Percentiles rank a stretch among this genome's conserved stretches.
phyloP scores from a whole-genome alignment of 208 protist genomes.

The Leishmania lainsoni region DNA sequence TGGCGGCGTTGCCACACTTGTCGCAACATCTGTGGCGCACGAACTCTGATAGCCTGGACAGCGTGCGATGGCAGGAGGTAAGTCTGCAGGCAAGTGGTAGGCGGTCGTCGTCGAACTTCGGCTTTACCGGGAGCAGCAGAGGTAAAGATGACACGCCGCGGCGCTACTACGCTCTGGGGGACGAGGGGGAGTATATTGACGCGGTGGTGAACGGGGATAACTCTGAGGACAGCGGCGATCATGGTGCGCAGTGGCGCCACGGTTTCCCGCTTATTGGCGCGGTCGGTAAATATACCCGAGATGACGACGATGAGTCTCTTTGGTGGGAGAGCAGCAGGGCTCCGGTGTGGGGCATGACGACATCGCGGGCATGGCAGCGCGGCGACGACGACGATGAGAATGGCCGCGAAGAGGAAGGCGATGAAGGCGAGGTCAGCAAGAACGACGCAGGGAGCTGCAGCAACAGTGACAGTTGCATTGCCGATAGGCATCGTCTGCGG shows the following conservation, averaged over 20 bases:
- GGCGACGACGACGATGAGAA: neutral
- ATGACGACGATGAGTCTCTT: neutral
- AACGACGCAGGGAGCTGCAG: neutral
- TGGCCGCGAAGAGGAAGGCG: conserved; percentile 17
- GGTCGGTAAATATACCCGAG: neutral
- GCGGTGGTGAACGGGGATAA: neutral
- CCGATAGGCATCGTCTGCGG: neutral
- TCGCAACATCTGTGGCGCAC: conserved; percentile 1
- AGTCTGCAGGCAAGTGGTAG: conserved; percentile 10
- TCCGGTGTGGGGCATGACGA: conserved; percentile 1
- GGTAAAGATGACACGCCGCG: neutral
- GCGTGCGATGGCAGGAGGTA: conserved; percentile 26
- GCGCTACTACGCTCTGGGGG: neutral
- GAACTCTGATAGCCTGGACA: neutral
- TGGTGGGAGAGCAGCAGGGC: conserved; percentile 2
- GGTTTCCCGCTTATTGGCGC: neutral
- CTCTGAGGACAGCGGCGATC: neutral
- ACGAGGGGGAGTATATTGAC: neutral
- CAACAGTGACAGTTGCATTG: neutral
- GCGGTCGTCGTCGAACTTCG: neutral
- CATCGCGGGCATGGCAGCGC: neutral
- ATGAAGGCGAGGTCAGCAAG: neutral
- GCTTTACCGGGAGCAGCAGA: neutral
- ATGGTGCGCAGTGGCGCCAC: neutral
- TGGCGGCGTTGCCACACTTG: neutral